Conservation (phyloP, 768 basidiomycete genomes). For the Rhodotorula sphaerocarpa region DNA sequence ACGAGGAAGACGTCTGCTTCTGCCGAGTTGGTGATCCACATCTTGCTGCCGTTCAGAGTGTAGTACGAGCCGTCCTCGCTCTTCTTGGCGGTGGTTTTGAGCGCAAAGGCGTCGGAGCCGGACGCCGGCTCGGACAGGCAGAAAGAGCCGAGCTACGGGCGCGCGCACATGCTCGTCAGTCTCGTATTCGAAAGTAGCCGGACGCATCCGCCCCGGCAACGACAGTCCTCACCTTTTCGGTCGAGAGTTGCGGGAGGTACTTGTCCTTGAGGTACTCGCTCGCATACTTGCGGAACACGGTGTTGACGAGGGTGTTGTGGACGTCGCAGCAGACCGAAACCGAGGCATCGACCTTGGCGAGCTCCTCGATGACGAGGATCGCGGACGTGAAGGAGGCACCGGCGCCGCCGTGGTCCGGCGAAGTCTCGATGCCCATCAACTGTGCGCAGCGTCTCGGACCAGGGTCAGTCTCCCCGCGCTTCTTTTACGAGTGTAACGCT, state of each 20-base stretch:
- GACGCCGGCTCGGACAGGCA: constrained; percentile 86
- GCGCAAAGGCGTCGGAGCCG: constrained; percentile 93
- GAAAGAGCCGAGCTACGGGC: constrained; percentile 80
- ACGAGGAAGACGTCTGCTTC: constrained; percentile 42
- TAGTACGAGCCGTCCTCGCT: constrained; percentile 65
- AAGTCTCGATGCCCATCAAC: constrained; percentile 98
- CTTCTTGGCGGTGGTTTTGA: constrained; percentile 84
- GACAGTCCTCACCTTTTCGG: constrained; percentile 55
- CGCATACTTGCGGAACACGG: constrained; percentile 78
- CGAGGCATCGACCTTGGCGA: constrained; percentile 89
- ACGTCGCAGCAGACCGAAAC: constrained; percentile 96
- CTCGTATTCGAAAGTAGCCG: too few species aligned
- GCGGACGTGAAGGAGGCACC: constrained; percentile 89
- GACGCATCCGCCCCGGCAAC: too few species aligned
- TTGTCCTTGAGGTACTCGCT: constrained; percentile 74
- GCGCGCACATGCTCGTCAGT: too few species aligned
- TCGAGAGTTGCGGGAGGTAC: constrained; percentile 75
- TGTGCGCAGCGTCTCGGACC: constrained; percentile 44
- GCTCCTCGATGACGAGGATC: constrained; percentile 92
- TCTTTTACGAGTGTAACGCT: background rate
- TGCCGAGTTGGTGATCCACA: constrained; percentile 45
- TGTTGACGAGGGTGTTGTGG: constrained; percentile 97
- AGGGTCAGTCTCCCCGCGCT: constrained; percentile 5
- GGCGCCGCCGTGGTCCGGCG: constrained; percentile 70
- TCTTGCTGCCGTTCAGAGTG: constrained; percentile 92